These are phyloP conservation scores for Colletotrichum nymphaeae DNA, from an alignment of 2,329 filamentous ascomycete species.

Conservation along the genomic window DNA sequence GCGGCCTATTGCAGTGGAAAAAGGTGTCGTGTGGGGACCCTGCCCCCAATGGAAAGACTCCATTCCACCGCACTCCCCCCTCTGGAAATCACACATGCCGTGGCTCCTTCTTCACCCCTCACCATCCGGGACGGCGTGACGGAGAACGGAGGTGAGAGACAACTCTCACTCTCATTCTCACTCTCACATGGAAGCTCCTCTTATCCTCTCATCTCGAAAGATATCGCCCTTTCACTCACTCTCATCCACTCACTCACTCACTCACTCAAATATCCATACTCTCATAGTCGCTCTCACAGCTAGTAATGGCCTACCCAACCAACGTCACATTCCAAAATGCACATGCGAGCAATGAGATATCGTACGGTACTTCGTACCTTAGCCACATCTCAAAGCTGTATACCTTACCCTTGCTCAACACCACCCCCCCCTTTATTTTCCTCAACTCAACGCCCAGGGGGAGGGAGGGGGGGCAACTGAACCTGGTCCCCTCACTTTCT, in stretches of 20 bases:
- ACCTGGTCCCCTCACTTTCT: constrained; percentile 13
- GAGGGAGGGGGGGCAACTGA: background rate
- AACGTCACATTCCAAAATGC: background rate
- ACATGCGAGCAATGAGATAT: background rate
- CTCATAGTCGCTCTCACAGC: background rate
- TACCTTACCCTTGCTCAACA: background rate
- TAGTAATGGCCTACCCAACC: background rate
- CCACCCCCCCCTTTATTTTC: background rate
- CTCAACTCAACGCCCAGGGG: constrained; percentile 8
- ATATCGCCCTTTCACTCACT: background rate
- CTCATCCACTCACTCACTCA: background rate
- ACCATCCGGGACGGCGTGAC: background rate
- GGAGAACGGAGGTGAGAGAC: background rate
- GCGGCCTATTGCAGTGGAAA: constrained; percentile 19
- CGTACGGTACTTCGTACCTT: no score
- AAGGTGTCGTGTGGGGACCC: background rate
- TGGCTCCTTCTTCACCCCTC: background rate
- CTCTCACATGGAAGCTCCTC: background rate
- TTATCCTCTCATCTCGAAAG: background rate
- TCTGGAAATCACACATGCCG: background rate
- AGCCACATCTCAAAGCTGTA: background rate
- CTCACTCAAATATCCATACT: background rate
- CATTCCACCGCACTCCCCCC: background rate
- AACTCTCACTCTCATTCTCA: background rate
- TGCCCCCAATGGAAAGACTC: background rate